Evolutionary conservation across 371 early-diverging fungal genomes (phyloP).

Genomic region (Entomophthora muscae): DNA sequence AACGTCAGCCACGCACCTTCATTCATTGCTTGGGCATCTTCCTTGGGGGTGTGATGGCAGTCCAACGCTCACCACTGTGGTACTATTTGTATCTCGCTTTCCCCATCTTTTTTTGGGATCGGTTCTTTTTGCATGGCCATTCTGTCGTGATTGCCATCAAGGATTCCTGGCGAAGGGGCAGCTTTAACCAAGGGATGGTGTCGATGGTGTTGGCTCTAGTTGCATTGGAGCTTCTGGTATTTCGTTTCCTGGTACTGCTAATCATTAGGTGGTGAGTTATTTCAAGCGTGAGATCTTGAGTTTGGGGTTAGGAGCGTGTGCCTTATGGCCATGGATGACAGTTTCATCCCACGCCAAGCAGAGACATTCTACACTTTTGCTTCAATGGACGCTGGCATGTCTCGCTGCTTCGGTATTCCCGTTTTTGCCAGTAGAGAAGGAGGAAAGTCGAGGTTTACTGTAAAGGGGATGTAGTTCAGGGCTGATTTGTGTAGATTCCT

Average conservation of each 20-base stretch:
- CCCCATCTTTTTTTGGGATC: constrained; percentile 73
- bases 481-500: constrained; percentile 10
- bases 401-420: constrained; percentile 61
- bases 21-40: constrained; percentile 19
- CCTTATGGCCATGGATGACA: constrained; percentile 43
- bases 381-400: constrained; percentile 45
- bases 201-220: constrained; percentile 16
- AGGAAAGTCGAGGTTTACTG: constrained; percentile 52
- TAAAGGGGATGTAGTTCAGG: constrained; percentile 17
- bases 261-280: constrained; percentile 46
- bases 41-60: constrained; percentile 28
- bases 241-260: constrained; percentile 8
- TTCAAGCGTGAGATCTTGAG: constrained; percentile 47
- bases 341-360: constrained; percentile 12
- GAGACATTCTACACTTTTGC: neutral
- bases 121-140: constrained; percentile 23
- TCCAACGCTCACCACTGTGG: constrained; percentile 56
- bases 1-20: constrained; percentile 23
- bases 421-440: constrained; percentile 69
- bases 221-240: constrained; percentile 50
- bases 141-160: neutral
- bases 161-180: constrained; percentile 14
- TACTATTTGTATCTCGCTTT: constrained; percentile 77
- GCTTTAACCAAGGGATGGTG: constrained; percentile 9
- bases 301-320: constrained; percentile 22